Evolutionary conservation across 306 rosid genomes (phyloP), one percentile per base, ranked within the genome.

Genomic region (Chamaecrista fasciculata): DNA sequence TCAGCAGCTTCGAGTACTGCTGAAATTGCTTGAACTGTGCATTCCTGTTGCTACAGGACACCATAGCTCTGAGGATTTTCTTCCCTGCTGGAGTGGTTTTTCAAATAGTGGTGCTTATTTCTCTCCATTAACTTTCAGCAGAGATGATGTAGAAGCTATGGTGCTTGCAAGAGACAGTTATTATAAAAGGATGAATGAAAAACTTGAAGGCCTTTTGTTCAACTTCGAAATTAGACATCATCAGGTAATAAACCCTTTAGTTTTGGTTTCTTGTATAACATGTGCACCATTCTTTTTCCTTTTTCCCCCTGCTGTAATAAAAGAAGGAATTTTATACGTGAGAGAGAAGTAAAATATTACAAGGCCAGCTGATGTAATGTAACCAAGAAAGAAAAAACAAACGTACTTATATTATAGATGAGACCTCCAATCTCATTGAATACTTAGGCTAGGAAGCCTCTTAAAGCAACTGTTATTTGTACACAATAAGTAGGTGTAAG

Each of bases 1-100:
- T 56, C 97, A 86, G 84, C 99, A 94, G 79, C 96, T 94, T 69
- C 96, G 88, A 87, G 92, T 91, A 46, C 81, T 94, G 40, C 80
- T 84, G 81, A 91, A 91, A 82, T 84, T 94, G 81, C 88, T 91
- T 79, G 97, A 91, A 79, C 73, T 85, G 76, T 87, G 95, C 83
- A 76, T 84, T 66, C 85, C 80, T 72, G 82, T 82, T 78, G 59
- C 86, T 75, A 53, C 83, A 29, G 78, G 77, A 46, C 69, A 81
- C 75, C 84, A 79, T 76, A 76, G 84, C 67, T 79, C 72, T 23
- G 86, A 84, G 76, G 96, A 89, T 75, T 84, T 90, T 56, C 92
- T 94, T 79, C 96, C 99, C 24, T 75, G 91, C 83, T 88, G 94
- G 92, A 84, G 84, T 64, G 92, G 90, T 47, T 91, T 85, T 84